Base-by-base conservation (phyloP, 2,329 filamentous ascomycete genomes). In the Hymenoscyphus repandus region DNA sequence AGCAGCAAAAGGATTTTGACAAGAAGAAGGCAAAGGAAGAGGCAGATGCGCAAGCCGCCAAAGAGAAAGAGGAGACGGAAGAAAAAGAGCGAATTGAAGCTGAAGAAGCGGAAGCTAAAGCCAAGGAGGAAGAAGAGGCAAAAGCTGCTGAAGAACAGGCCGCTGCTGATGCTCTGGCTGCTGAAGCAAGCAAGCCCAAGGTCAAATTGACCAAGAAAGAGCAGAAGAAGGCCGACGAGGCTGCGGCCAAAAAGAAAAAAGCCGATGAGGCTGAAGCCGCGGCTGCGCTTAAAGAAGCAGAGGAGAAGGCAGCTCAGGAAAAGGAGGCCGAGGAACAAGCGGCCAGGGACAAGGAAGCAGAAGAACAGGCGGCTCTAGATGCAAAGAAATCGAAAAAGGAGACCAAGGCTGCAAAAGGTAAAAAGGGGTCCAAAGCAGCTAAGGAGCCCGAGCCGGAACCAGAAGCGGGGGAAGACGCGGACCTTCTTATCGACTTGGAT, bases 51-150 rank as follows among this genome's bases (percentile, higher is more conserved):
- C 61, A 55, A 59, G 58, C 53, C 44, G 43, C 66, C 9, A 65
- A 57, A 40, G 70, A 54, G 10, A 66, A 68, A 55, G 72, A 63
- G 62, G 74, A 57, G 37, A 70, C 53, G 10, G 66, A 68, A 55
- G 72, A 64, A 62, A 74, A 75, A 58, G 77, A 74, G 53, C 76
- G 78, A 58, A 69, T 73, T 15, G 73, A 74, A 58, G 75, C 75
- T 59, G 73, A 76, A 20, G 62, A 63, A 37, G 58, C 57, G 36
- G 60, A 43, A 58, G 76, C 73, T 58, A 71, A 75, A 22, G 71
- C 68, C 33, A 58, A 50, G 10, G 45, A 56, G 42, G 49, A 60
- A 50, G 66, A 70, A 52, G 22, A 42, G 9, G n/a, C 40, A 17
- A 34, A 36, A 9, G 12, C 20, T 2, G 18, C 11, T 5, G 40